A percentile compares a stretch with the other conserved stretches of the same genome.
Conservation (phyloP, 2,329 filamentous ascomycete species). For the Colletotrichum euphorbiae region DNA sequence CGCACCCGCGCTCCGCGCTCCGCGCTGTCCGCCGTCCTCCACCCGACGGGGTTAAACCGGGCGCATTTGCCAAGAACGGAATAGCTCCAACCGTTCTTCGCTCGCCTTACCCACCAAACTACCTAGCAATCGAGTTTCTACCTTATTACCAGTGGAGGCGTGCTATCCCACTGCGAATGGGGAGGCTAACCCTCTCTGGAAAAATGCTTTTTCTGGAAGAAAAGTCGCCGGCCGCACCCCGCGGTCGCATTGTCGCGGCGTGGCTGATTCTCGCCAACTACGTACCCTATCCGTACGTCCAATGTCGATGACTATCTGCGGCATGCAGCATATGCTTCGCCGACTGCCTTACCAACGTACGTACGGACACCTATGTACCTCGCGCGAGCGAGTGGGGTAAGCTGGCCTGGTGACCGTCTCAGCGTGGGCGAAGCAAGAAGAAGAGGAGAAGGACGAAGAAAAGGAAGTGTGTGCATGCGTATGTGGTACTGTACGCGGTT, state of each 20-base stretch:
- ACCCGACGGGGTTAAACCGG: constrained; percentile 30
- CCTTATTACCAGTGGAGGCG: constrained; percentile 26
- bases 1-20: constrained; percentile 35
- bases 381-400: constrained; percentile 6
- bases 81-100: neutral
- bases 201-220: constrained; percentile 9
- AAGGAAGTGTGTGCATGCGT: neutral
- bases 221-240: constrained; percentile 3
- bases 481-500: neutral
- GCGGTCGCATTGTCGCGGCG: neutral
- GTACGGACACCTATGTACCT: too few relatives aligned
- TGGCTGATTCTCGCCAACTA: neutral
- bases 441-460: neutral
- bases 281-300: constrained; percentile 6
- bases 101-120: constrained; percentile 25
- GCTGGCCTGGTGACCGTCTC: neutral
- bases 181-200: constrained; percentile 21
- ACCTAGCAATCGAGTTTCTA: constrained; percentile 27
- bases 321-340: constrained; percentile 15
- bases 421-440: neutral
- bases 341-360: neutral
- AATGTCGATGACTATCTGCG: constrained; percentile 6
- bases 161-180: constrained; percentile 8
- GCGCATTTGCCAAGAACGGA: neutral
- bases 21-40: constrained; percentile 30